Base-by-base conservation (phyloP, 129 eudicot species). In the Artemisia tridentata region DNA sequence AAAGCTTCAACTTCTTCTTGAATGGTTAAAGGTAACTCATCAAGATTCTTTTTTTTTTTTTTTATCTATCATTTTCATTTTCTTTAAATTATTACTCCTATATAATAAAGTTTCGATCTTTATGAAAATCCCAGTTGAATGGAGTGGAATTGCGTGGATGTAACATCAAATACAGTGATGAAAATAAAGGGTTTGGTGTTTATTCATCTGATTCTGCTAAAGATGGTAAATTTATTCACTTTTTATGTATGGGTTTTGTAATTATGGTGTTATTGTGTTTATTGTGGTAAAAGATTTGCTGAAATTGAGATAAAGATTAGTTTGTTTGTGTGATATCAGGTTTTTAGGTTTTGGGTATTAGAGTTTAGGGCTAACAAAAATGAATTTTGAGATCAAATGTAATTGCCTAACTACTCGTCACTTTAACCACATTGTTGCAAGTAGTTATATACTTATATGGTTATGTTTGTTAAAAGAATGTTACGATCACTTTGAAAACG, bases 121-220 rank as follows among this genome's bases (percentile, higher is more conserved):
- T 41, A 58, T 72, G 21, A 11, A 65, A 51, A 61, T 8, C 83
- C 62, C 83, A 93, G 99, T 65, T 90, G 34, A 95, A 95, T 67
- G 87, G 91, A 78, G 99, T 80, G 21, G 83, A 90, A 73, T 75
- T 84, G 59, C 96, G 93, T n/a, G 93, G 97, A 16, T 95, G 97
- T 79, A 60, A 81, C 66, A 90, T 90, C 80, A 86, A 88, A 47
- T 95, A 82, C 88, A 85, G 80, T 61, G 88, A 88, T 79, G 82
- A 86, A 0, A 90, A 59, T 61, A 90, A 90, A 86, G 89, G 99
- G 59, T 82, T 95, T 81, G 97, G 89, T 66, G 77, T 95, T 48
- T 95, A 82, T 75, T 74, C 93, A 51, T 75, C 91, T 50, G 47
- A 80, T 65, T 68, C 46, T 34, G 85, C 68, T 41, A 27, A 86